Conservation (phyloP, 257 asterid species). For the Solanum boliviense region DNA sequence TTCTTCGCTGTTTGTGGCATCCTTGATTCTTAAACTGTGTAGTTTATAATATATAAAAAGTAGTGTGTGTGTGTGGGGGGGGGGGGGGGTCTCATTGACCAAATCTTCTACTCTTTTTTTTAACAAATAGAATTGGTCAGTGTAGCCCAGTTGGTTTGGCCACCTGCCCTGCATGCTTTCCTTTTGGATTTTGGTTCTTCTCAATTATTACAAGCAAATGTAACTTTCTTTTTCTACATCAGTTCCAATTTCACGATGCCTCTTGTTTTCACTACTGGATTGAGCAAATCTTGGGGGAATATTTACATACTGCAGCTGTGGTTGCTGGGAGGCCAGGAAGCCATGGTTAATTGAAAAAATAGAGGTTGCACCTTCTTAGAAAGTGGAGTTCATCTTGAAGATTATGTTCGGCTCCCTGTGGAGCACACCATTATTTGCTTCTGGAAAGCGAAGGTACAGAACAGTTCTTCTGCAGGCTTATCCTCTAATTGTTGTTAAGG, state of each 20-base stretch:
- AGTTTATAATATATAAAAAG: not conserved
- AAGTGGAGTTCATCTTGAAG: not conserved
- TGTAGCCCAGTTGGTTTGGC: not conserved
- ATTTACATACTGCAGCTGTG: not conserved
- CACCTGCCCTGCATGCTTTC: not conserved
- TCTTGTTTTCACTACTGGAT: not conserved
- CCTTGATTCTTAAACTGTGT: not conserved
- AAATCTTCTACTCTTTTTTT: not conserved
- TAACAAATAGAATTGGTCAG: not conserved
- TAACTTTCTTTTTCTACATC: not conserved
- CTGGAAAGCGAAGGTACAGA: not conserved
- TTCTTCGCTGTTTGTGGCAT: not conserved
- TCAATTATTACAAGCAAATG: not conserved
- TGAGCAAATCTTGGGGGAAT: not conserved
- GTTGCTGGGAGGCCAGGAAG: not conserved
- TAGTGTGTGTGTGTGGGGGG: too few species aligned
- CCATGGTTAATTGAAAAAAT: not conserved
- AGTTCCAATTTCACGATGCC: not conserved
- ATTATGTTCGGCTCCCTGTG: not conserved
- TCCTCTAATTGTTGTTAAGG: not conserved
- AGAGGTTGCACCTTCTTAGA: not conserved
- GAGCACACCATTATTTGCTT: not conserved
- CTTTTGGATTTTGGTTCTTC: not conserved
- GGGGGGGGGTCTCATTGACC: not conserved
- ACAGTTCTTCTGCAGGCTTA: not conserved